Percentiles rank a stretch among this genome's conserved stretches.
These are phyloP conservation scores for Talinum fruticosum DNA, from an alignment of 148 eudicot genomes.

Conservation along the genomic window DNA sequence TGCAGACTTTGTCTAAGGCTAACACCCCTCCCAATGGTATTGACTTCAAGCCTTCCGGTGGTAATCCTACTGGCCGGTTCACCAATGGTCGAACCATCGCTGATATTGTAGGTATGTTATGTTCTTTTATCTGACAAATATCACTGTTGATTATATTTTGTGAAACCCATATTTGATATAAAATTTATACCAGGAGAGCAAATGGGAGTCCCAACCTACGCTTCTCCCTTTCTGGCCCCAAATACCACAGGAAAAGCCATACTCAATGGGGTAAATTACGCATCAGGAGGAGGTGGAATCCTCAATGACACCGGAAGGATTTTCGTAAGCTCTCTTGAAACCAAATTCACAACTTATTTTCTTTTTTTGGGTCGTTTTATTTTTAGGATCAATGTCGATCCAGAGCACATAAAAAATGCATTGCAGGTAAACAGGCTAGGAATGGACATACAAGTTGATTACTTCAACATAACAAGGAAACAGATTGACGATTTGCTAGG, in stretches of 20 bases:
- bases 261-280: constrained; percentile 82
- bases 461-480: constrained; percentile 77
- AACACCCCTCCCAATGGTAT: constrained; percentile 73
- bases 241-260: constrained; percentile 71
- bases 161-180: too few relatives aligned
- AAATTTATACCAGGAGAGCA: constrained; percentile 65
- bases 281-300: constrained; percentile 96
- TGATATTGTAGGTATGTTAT: constrained; percentile 69
- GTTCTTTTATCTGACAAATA: too few relatives aligned
- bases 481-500: constrained; percentile 73
- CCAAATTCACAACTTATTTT: neutral
- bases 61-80: constrained; percentile 78
- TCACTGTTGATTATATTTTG: too few relatives aligned
- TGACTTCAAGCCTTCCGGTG: constrained; percentile 77
- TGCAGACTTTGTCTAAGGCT: constrained; percentile 70
- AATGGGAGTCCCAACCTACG: constrained; percentile 64
- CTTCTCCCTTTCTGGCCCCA: constrained; percentile 77
- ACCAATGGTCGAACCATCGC: constrained; percentile 93
- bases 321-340: constrained; percentile 48
- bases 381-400: neutral
- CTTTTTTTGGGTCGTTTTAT: neutral
- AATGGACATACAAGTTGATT: constrained; percentile 90
- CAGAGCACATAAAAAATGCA: too few relatives aligned
- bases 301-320: constrained; percentile 86
- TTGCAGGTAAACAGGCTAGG: constrained; percentile 90